A percentile compares a stretch with the other conserved stretches of the same genome.
Evolutionary conservation across 805 yeast genomes (phyloP).

Genomic region (Lipomyces orientalis): DNA sequence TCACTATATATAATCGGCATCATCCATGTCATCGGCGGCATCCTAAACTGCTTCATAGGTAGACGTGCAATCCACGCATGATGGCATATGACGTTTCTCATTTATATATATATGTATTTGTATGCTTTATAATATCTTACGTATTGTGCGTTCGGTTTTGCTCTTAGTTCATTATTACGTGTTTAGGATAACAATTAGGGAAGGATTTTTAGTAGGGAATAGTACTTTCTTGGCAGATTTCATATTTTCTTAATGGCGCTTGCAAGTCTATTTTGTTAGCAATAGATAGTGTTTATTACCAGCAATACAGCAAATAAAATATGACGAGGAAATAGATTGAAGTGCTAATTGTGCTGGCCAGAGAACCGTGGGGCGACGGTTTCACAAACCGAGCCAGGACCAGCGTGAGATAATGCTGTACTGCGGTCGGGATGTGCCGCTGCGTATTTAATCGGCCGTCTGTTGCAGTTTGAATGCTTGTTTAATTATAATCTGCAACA

Average conservation of each 20-base stretch:
- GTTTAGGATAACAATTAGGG: background rate
- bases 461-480: too few relatives aligned
- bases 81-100: background rate
- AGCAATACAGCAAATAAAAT: too few relatives aligned
- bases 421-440: too few relatives aligned
- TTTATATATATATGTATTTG: background rate
- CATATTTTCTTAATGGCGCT: background rate
- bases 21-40: background rate
- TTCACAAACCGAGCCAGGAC: too few relatives aligned
- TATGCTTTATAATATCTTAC: background rate
- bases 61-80: background rate
- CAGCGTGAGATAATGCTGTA: too few relatives aligned
- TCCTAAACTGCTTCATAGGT: background rate
- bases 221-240: conserved; percentile 1
- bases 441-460: too few relatives aligned
- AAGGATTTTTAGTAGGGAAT: background rate
- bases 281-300: background rate
- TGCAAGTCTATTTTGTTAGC: background rate
- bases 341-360: background rate
- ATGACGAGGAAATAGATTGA: too few relatives aligned
- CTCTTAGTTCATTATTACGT: background rate
- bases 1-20: too few relatives aligned
- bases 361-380: too few relatives aligned
- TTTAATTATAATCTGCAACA: too few relatives aligned
- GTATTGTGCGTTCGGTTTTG: background rate